Base-by-base conservation (phyloP, 2,329 filamentous ascomycete species). In the Paecilomyces fulvus region DNA sequence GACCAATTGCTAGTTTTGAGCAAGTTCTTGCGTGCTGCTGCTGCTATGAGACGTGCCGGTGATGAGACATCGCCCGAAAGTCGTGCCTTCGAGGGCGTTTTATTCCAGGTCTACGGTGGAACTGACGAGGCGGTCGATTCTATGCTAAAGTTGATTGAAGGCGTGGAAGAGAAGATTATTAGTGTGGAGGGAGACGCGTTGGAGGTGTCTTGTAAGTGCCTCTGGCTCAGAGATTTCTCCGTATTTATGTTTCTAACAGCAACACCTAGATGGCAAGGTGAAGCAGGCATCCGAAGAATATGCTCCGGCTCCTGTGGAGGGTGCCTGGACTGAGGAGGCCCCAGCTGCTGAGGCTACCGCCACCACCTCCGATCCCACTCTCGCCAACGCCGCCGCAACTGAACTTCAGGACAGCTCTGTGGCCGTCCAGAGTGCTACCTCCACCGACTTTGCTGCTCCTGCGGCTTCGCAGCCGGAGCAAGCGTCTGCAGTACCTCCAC, bases 51-150 rank as follows among this genome's bases (percentile, higher is more conserved):
- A 61, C 80, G 80, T 57, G 73, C 77, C 46, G 81, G 83, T 53
- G 82, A 85, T 58, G 79, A 82, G 52, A 77, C 80, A 55, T 79
- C 79, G 2, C 75, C 78, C 14, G 81, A 85, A 63, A 81, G 76
- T 61, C 81, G 79, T 65, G 84, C 83, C 14, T 86, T 86, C 59
- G 84, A 87, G 71, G 83, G 83, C 58, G 82, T 81, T 10, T 70
- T 87, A 56, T 75, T 84, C 58, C 76, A 84, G 63, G 81, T 86
- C 30, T 87, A 87, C 62, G 83, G 82, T 60, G 84, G 84, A 46
- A 82, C 83, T 57, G 73, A 79, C 49, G 75, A 78, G 60, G 83
- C 84, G 30, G 82, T 87, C 11, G 74, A 75, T 30, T 79, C 82
- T 1, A 81, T 83, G 62, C 70, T 83, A 65, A 85, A 80, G 70